Conservation (phyloP, 2,329 filamentous ascomycete genomes). For the Phialophora macrospora region DNA sequence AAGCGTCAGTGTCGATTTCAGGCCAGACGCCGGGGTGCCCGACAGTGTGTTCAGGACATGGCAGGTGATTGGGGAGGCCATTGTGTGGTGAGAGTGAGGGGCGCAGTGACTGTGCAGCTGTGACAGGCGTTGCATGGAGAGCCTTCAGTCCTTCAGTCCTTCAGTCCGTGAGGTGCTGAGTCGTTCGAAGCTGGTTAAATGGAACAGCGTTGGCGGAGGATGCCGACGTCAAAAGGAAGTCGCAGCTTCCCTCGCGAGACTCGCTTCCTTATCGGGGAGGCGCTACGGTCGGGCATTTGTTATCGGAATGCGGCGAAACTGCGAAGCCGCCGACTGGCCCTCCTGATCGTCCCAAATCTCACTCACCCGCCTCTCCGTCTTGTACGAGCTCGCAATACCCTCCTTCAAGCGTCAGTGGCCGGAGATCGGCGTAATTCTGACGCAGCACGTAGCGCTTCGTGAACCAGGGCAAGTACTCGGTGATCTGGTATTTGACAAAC, state of each 20-base stretch:
- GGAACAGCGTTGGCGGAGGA: conserved; percentile 19
- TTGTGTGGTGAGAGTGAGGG: conserved; percentile 16
- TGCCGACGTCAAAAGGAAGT: conserved; percentile 21
- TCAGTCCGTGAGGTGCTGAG: background rate
- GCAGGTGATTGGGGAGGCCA: conserved; percentile 52
- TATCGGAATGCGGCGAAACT: conserved; percentile 8
- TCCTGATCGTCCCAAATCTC: background rate
- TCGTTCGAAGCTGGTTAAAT: conserved; percentile 20
- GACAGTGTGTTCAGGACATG: conserved; percentile 57
- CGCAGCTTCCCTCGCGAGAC: background rate
- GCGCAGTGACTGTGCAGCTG: conserved; percentile 7
- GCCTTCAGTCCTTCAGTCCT: background rate
- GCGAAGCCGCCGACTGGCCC: background rate
- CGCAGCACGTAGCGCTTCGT: conserved; percentile 61
- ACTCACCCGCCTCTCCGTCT: conserved; percentile 26
- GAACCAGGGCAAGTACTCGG: conserved; percentile 62
- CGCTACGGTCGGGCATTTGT: conserved; percentile 16
- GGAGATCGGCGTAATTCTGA: conserved; percentile 52
- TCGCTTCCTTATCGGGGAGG: conserved; percentile 9
- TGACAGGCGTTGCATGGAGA: conserved; percentile 8
- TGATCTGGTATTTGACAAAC: conserved; percentile 60
- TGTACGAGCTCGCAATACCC: conserved; percentile 31
- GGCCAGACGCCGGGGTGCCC: conserved; percentile 50
- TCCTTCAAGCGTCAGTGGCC: conserved; percentile 47
- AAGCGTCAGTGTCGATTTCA: conserved; percentile 58